Conservation (phyloP, 2,329 filamentous ascomycete genomes). For the Colletotrichum musae region DNA sequence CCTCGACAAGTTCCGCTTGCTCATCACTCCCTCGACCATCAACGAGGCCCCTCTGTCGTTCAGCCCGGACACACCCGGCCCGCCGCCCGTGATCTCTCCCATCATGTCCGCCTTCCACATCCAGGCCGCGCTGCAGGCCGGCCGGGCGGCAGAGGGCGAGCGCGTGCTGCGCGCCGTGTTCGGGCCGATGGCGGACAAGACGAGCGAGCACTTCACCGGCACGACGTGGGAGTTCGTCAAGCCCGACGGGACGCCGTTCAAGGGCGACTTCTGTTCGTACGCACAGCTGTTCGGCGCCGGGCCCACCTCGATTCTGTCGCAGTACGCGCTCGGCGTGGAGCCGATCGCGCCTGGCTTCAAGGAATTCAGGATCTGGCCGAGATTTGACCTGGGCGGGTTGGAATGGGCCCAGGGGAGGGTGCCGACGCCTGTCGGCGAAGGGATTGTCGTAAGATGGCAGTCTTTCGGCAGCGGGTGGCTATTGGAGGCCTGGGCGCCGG, state of each 20-base stretch:
- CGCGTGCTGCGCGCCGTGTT: slow-evolving; percentile 5
- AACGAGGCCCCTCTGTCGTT: slow-evolving; percentile 18
- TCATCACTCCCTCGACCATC: background rate
- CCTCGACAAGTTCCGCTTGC: slow-evolving; percentile 11
- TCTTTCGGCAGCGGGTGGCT: slow-evolving; percentile 2
- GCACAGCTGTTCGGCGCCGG: slow-evolving; percentile 10
- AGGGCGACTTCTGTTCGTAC: slow-evolving; percentile 18
- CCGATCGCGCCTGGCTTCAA: background rate
- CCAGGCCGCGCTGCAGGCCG: slow-evolving; percentile 14
- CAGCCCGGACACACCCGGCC: slow-evolving; percentile 11
- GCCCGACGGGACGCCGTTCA: slow-evolving; percentile 17
- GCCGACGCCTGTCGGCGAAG: slow-evolving; percentile 2
- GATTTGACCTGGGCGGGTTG: background rate
- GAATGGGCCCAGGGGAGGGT: slow-evolving; percentile 12
- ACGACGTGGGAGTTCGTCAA: slow-evolving; percentile 11
- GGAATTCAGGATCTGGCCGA: slow-evolving; percentile 12
- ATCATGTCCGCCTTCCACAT: slow-evolving; percentile 14
- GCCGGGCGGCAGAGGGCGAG: slow-evolving; percentile 3
- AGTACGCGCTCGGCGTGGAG: slow-evolving; percentile 16
- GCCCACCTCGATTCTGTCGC: slow-evolving; percentile 11
- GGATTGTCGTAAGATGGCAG: slow-evolving; percentile 19
- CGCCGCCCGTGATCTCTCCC: slow-evolving; percentile 11
- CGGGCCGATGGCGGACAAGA: slow-evolving; percentile 9
- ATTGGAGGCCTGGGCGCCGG: slow-evolving; percentile 16
- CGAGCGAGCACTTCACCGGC: slow-evolving; percentile 21